Evolutionary conservation across 352 stramenopile genomes (phyloP), one percentile per base, ranked within the genome.

Genomic region (Pythium folliculosum): DNA sequence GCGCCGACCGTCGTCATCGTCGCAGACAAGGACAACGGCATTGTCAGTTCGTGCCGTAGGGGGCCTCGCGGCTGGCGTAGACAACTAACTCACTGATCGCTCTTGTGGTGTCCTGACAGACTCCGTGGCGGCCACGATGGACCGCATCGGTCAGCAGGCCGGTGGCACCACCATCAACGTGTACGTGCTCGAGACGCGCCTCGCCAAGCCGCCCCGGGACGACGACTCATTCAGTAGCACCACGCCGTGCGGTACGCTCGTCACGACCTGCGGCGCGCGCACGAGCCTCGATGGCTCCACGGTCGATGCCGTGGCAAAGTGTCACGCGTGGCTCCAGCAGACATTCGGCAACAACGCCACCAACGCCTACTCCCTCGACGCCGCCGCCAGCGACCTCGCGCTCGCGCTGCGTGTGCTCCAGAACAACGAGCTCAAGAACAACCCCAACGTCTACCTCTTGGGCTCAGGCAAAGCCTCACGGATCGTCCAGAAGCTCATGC

Each of bases 1-100:
- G 56, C 44, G 3, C 56, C 56, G 56, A 63, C 43, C 19, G 43
- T 63, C 43, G 53, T 43, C 43, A 10, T 63, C 43, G 17, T 54
- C 40, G 22, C 56, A 7, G 56, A 63, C 1, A 22, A 35, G 5
- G 37, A 10, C n/a, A 35, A 49, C 14, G n/a, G 30, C 21, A 8
- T 8, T 6, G 21, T n/a, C 13, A 63, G 56, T 63, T 54, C 44
- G 43, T n/a, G 17, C 14, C 2, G 27, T 32, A 5, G 27, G 27
- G 27, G 5, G 27, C 27, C 27, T 32, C 5, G 27, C 27, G 27
- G 27, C 3, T 32, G 27, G 3, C 27, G 27, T 32, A 32, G 27
- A 32, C 27, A 32, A 32, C 27, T 32, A 5, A 5, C 27, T 32
- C 27, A 5, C 27, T 32, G 3, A 32, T 6, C 27, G 2, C 3